Evolutionary conservation across 108 stramenopile species (phyloP).

Genomic region (Bacterosira constricta): DNA sequence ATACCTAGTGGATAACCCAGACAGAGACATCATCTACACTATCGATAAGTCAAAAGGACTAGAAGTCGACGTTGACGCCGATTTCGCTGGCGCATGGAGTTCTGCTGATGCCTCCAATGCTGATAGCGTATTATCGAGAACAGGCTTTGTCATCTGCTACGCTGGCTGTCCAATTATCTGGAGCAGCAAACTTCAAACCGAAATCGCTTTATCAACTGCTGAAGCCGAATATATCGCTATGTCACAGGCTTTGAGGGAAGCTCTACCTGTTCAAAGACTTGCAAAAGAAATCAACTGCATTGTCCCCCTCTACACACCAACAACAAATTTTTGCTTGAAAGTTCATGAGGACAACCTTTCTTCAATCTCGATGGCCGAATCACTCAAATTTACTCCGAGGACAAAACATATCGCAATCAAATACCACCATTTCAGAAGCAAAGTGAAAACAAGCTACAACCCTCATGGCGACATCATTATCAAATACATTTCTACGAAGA

Average conservation of each 20-base stretch:
- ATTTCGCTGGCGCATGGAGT: constrained; percentile 33
- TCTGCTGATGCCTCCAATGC: constrained; percentile 9
- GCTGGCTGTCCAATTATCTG: background rate
- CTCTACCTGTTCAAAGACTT: background rate
- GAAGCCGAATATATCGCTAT: constrained; percentile 33
- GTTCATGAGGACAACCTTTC: background rate
- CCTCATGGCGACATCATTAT: background rate
- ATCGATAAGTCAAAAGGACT: constrained; percentile 22
- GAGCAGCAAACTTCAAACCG: too few species aligned
- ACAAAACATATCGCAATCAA: background rate
- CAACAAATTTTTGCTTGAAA: background rate
- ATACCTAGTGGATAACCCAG: constrained; percentile 21
- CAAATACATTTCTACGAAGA: constrained; percentile 14
- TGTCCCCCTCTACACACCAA: background rate
- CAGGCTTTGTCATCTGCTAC: background rate
- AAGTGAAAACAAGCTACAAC: background rate
- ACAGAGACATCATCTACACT: constrained; percentile 9
- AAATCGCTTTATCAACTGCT: background rate
- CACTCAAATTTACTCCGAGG: background rate
- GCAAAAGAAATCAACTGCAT: background rate
- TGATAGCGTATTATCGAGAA: background rate
- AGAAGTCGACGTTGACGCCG: constrained; percentile 30
- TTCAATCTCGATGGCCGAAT: background rate
- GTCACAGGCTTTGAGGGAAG: background rate
- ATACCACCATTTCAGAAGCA: background rate